phyloP scores from a whole-genome alignment of 1,139 yeast genomes.

The Saccharomyces hybrid region DNA sequence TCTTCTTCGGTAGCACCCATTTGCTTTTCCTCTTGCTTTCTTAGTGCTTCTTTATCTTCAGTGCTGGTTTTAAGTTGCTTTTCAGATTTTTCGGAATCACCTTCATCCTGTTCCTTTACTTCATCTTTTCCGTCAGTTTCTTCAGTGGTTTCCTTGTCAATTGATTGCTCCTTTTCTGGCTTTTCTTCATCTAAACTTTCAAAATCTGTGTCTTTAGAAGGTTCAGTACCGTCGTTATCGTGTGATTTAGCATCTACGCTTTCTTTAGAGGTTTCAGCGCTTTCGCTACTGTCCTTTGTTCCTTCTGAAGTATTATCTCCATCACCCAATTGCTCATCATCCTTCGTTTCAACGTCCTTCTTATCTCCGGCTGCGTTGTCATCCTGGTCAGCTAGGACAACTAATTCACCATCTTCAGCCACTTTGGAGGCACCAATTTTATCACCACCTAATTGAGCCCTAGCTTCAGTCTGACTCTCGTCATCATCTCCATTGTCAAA shows the following conservation, averaged over 20 bases:
- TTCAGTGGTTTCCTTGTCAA: not conserved
- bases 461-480: not conserved
- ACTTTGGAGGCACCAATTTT: not conserved
- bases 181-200: not conserved
- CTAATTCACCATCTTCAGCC: not conserved
- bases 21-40: constrained; percentile 1
- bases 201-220: not conserved
- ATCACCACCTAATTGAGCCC: not conserved
- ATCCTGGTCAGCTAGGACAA: not conserved
- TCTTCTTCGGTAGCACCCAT: constrained; percentile 18
- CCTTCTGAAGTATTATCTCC: not conserved
- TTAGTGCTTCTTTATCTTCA: not conserved
- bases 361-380: not conserved
- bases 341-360: not conserved
- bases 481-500: not conserved
- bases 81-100: constrained; percentile 3
- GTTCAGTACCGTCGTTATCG: not conserved
- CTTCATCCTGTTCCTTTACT: not conserved
- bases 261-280: not conserved
- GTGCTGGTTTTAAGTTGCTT: constrained; percentile 8
- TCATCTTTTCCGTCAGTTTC: not conserved
- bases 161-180: not conserved
- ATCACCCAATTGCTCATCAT: not conserved
- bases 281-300: not conserved
- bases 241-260: not conserved